Conservation (phyloP, 2,329 filamentous ascomycete genomes). For the Aspergillus chevalieri region DNA sequence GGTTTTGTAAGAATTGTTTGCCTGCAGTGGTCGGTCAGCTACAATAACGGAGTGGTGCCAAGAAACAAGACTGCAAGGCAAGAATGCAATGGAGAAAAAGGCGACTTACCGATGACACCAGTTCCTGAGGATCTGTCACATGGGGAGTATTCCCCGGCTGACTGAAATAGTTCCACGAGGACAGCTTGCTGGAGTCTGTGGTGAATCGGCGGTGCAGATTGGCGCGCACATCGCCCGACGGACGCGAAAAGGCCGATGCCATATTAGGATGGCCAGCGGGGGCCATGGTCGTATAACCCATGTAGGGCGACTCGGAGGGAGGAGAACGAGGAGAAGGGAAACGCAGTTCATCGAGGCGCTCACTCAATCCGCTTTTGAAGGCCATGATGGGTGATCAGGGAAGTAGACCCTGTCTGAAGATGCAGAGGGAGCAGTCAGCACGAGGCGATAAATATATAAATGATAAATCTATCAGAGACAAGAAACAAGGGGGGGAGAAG, state of each 20-base stretch:
- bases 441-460: slow-evolving; percentile 13
- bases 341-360: slow-evolving; percentile 71
- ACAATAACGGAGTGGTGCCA: neutral
- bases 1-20: slow-evolving; percentile 20
- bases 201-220: slow-evolving; percentile 88
- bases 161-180: slow-evolving; percentile 63
- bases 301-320: slow-evolving; percentile 68
- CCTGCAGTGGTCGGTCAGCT: slow-evolving; percentile 12
- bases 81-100: too few relatives aligned
- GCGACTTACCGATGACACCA: slow-evolving; percentile 47
- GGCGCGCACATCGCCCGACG: slow-evolving; percentile 63
- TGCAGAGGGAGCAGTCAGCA: slow-evolving; percentile 16
- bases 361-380: slow-evolving; percentile 57
- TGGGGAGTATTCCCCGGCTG: slow-evolving; percentile 43
- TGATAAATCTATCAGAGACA: slow-evolving; percentile 4
- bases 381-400: slow-evolving; percentile 49
- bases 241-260: slow-evolving; percentile 51
- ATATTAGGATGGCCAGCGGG: slow-evolving; percentile 57
- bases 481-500: slow-evolving; percentile 4
- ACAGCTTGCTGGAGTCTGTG: slow-evolving; percentile 78
- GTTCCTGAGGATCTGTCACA: slow-evolving; percentile 49
- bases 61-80: slow-evolving; percentile 9
- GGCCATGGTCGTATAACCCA: slow-evolving; percentile 66
- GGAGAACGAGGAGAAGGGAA: slow-evolving; percentile 73
- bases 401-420: slow-evolving; percentile 7